phyloP scores from a whole-genome alignment of 306 rosid genomes.

The Castanea crenata region DNA sequence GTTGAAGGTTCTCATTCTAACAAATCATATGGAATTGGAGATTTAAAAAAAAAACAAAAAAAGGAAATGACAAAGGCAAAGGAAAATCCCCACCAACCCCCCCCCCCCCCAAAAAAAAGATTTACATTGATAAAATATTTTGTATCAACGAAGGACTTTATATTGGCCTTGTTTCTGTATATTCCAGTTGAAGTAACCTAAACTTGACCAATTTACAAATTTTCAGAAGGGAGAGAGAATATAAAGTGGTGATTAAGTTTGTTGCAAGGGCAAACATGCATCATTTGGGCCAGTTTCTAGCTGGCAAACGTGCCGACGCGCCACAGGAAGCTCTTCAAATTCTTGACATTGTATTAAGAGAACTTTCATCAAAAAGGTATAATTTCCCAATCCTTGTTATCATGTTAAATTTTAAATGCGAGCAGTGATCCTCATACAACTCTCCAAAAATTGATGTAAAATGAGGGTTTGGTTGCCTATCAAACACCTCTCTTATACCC shows the following conservation, averaged over 20 bases:
- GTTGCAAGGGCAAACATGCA: constrained; percentile 94
- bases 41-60: background rate
- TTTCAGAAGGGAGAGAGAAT: constrained; percentile 73
- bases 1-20: background rate
- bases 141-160: background rate
- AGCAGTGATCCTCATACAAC: background rate
- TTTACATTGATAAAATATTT: background rate
- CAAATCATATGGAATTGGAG: background rate
- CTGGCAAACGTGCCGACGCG: constrained; percentile 88
- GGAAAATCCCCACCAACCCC: too few species aligned
- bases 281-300: constrained; percentile 91
- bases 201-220: constrained; percentile 9
- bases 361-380: constrained; percentile 79
- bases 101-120: background rate
- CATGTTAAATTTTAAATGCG: constrained; percentile 1
- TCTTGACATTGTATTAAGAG: constrained; percentile 87
- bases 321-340: constrained; percentile 91
- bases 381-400: background rate
- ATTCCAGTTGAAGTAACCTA: constrained; percentile 10
- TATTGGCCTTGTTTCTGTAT: background rate
- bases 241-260: constrained; percentile 78
- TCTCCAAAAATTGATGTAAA: too few species aligned
- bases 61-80: background rate
- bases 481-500: background rate
- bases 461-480: too few species aligned